Evolutionary conservation across 2,329 filamentous ascomycete genomes (phyloP), one percentile per base, ranked within the genome.

Genomic region (Thielaviopsis ethacetica): DNA sequence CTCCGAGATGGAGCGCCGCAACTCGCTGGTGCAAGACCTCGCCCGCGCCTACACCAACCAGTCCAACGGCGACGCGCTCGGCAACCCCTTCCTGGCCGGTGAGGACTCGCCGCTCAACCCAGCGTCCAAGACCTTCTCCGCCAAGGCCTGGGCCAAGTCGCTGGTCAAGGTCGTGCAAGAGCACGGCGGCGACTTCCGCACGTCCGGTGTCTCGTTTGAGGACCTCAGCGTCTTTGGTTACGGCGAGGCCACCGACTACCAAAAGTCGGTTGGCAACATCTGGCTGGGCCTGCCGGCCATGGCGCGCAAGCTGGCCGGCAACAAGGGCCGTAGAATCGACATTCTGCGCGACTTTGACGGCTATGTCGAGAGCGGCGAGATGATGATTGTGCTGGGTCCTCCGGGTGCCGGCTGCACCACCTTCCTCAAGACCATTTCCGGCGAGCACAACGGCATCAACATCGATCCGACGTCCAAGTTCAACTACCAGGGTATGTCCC

Each of bases 341-440:
- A 88, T 88, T 64, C 70, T 88, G 62, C 79, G 76, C 62, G 72
- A 80, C 65, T 82, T 86, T 59, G 83, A 88, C 63, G 85, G 85
- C 26, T 67, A 88, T 0, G 81, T 88, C 1, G 75, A 80, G 66
- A 80, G 79, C 62, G 85, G 85, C 51, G 85, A 89, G 73, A 86
- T 89, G 83, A 71, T 88, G 27, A 82, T 88, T 17, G 85, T 88
- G 2, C 75, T 89, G 38, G 85, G 85, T 17, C 85, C 84, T 59
- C 85, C 85, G 1, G 80, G 80, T 49, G 77, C 79, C n/a, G 86
- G 86, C 58, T 95, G 89, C 69, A 88, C 86, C 17, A 94, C 89
- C 1, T 84, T 94, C 63, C 75, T 95, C 60, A 94, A 94, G 74
- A 87, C 88, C 0, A 81, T 94, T 64, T 81, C 88, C 3, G 88